Percentiles rank a stretch among this genome's conserved stretches.
Evolutionary conservation across 2,329 filamentous ascomycete genomes (phyloP).

Genomic region (Talaromyces rugulosus): DNA sequence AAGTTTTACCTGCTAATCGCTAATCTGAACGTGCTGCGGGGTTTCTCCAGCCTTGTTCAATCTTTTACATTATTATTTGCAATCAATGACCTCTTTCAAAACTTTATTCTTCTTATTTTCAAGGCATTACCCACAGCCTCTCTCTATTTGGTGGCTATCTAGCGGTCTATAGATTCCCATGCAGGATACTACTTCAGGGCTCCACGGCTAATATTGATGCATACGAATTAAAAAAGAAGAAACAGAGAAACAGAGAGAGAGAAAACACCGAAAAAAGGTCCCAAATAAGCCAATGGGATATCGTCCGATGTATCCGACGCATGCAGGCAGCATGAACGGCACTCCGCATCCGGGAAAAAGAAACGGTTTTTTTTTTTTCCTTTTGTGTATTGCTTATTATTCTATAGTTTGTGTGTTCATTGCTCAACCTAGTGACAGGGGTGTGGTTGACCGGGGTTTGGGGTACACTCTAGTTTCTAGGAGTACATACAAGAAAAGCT

Average conservation of each 20-base stretch:
- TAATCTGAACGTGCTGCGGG: neutral
- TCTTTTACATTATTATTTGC: neutral
- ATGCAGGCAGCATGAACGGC: neutral
- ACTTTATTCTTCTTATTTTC: neutral
- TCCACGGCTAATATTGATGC: neutral
- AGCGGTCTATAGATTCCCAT: neutral
- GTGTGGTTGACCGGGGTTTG: too few species aligned
- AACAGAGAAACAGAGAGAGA: neutral
- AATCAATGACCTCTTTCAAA: neutral
- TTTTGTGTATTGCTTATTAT: neutral
- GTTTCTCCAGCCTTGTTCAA: neutral
- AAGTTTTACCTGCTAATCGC: neutral
- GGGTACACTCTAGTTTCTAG: neutral
- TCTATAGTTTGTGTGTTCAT: neutral
- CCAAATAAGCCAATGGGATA: neutral
- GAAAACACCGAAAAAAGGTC: neutral
- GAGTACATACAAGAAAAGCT: neutral
- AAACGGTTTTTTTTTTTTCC: neutral
- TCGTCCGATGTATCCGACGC: neutral
- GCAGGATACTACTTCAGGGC: neutral
- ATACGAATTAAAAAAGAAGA: neutral
- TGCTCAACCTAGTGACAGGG: neutral
- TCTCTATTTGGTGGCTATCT: neutral
- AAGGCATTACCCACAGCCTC: neutral
- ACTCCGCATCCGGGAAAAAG: neutral